A percentile compares a stretch with the other conserved stretches of the same genome.
Conservation (phyloP, 228 moss, liverwort and hornwort genomes). For the Sphagnum fallax region DNA sequence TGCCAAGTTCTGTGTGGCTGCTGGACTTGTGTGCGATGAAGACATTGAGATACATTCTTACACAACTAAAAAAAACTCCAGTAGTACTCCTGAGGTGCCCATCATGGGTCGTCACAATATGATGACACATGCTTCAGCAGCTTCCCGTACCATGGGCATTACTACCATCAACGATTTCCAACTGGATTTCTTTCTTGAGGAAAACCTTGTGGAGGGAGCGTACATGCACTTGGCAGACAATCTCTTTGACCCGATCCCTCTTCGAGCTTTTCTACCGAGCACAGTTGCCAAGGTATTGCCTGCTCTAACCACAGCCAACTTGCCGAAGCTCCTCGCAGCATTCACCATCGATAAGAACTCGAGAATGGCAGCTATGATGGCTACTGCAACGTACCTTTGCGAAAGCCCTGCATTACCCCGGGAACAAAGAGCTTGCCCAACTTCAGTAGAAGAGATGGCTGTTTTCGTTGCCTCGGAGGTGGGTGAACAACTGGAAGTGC, state of each 20-base stretch:
- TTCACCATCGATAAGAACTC: constrained; percentile 24
- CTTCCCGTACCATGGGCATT: constrained; percentile 17
- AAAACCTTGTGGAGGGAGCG: constrained; percentile 12
- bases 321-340: constrained; percentile 27
- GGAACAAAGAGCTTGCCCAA: constrained; percentile 24
- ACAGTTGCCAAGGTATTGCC: constrained; percentile 23
- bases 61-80: constrained; percentile 9
- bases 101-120: neutral
- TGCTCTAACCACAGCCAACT: constrained; percentile 13
- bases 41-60: constrained; percentile 11
- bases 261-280: constrained; percentile 29
- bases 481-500: neutral
- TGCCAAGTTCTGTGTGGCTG: constrained; percentile 23
- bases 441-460: neutral
- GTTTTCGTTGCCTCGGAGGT: neutral
- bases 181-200: constrained; percentile 45
- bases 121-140: too few relatives aligned
- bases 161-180: constrained; percentile 48
- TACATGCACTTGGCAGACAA: constrained; percentile 20
- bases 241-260: constrained; percentile 33
- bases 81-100: neutral
- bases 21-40: constrained; percentile 24
- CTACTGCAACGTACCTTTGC: constrained; percentile 34
- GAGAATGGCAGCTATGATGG: constrained; percentile 36
- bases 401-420: constrained; percentile 35